Percentiles rank a stretch among this genome's conserved stretches.
These are phyloP conservation scores for Ceratocystis papillata DNA, from an alignment of 2,329 filamentous ascomycete genomes.

Conservation along the genomic window DNA sequence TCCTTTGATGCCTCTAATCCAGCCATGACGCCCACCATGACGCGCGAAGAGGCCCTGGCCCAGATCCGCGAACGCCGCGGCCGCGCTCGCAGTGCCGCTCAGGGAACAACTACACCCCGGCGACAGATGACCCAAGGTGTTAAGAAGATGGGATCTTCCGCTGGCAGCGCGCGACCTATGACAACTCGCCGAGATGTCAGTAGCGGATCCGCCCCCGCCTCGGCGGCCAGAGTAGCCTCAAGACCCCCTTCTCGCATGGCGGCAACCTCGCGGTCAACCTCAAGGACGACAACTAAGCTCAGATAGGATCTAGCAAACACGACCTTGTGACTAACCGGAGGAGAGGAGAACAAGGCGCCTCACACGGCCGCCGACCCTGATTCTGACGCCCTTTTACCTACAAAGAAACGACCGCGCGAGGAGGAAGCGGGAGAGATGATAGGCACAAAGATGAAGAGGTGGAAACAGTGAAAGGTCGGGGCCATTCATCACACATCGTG, in stretches of 20 bases:
- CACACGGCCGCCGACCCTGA: not conserved
- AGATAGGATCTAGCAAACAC: constrained; percentile 17
- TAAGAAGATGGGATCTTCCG: constrained; percentile 14
- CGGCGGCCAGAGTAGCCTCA: constrained; percentile 13
- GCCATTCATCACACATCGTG: too few species aligned
- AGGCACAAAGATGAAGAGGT: not conserved
- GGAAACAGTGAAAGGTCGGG: not conserved
- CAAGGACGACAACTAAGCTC: constrained; percentile 16
- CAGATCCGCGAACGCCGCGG: constrained; percentile 64
- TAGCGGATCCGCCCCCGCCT: not conserved
- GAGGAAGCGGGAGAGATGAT: not conserved
- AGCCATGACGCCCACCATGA: constrained; percentile 54
- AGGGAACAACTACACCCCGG: constrained; percentile 40
- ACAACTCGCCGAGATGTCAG: constrained; percentile 12
- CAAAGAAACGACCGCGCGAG: not conserved
- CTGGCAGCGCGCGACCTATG: constrained; percentile 10
- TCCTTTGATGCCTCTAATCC: constrained; percentile 47
- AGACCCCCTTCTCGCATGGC: constrained; percentile 15
- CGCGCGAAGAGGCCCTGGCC: constrained; percentile 62
- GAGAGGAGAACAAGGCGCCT: not conserved
- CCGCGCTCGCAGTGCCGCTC: constrained; percentile 56
- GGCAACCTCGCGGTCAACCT: constrained; percentile 6
- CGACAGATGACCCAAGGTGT: constrained; percentile 27
- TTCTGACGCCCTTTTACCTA: not conserved
- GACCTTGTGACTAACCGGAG: constrained; percentile 5